Conservation (phyloP, 2,329 filamentous ascomycete genomes). For the Curvularia spicifera region DNA sequence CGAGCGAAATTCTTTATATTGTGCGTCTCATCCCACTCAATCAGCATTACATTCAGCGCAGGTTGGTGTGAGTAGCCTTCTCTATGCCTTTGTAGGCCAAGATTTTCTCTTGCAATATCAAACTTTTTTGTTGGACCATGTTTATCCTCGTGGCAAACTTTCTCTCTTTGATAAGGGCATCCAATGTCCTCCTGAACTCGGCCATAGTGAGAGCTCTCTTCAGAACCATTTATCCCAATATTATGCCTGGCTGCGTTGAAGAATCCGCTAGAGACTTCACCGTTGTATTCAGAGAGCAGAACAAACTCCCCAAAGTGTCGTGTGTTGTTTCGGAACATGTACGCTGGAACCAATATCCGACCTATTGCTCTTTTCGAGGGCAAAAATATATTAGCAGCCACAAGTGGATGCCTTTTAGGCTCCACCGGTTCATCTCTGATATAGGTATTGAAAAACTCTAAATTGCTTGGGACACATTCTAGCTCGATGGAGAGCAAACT, state of each 20-base stretch:
- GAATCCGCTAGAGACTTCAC: too few species aligned
- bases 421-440: neutral
- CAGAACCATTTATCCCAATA: neutral
- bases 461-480: neutral
- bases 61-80: neutral
- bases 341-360: neutral
- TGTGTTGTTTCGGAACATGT: neutral
- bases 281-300: neutral
- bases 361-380: neutral
- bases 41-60: neutral
- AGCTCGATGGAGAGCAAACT: neutral
- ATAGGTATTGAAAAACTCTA: neutral
- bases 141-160: neutral
- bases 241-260: neutral
- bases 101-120: neutral
- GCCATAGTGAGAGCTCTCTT: neutral
- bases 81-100: fast-evolving
- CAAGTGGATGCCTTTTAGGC: neutral
- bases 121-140: neutral
- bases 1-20: neutral
- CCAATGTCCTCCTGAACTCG: neutral
- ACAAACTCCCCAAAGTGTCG: neutral
- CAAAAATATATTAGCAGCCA: neutral
- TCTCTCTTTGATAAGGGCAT: neutral
- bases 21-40: neutral